A percentile compares a stretch with the other conserved stretches of the same genome.
Conservation (phyloP, 2,329 filamentous ascomycete genomes). For the Sordariomycetes sp. region DNA sequence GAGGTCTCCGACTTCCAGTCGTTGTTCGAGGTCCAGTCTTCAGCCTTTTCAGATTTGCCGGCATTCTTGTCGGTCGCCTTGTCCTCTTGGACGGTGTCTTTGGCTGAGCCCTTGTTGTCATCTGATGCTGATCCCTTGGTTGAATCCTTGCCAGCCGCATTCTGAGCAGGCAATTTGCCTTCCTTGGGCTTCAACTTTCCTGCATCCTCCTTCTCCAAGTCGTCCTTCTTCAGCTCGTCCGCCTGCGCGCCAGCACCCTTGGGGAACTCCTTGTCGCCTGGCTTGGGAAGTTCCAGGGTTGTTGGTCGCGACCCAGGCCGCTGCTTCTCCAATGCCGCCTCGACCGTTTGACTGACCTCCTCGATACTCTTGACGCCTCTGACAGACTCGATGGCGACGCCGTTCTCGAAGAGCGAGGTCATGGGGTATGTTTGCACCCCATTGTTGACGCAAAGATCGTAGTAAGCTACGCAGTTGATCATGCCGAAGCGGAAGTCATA, state of each 20-base stretch:
- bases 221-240: neutral
- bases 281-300: slow-evolving; percentile 58
- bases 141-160: neutral
- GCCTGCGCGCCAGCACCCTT: neutral
- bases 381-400: slow-evolving; percentile 54
- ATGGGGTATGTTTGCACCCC: slow-evolving; percentile 65
- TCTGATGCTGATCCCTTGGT: no score
- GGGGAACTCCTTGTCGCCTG: slow-evolving; percentile 48
- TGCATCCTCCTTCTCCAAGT: neutral
- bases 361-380: slow-evolving; percentile 60
- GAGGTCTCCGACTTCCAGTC: slow-evolving; percentile 3
- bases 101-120: neutral
- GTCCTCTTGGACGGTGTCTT: neutral
- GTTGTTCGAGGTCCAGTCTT: neutral
- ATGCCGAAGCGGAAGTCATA: slow-evolving; percentile 86
- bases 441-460: slow-evolving; percentile 64
- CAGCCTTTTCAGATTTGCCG: slow-evolving; percentile 7
- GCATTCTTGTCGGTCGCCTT: slow-evolving; percentile 14
- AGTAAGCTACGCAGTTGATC: slow-evolving; percentile 78
- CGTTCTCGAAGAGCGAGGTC: slow-evolving; percentile 73
- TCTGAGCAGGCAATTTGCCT: no score
- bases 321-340: slow-evolving; percentile 66
- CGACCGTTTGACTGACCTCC: slow-evolving; percentile 60
- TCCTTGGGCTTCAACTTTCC: no score
- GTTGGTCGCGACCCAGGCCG: slow-evolving; percentile 72